phyloP scores from a whole-genome alignment of 2,329 filamentous ascomycete genomes.

The Aspergillus spinulosporus region DNA sequence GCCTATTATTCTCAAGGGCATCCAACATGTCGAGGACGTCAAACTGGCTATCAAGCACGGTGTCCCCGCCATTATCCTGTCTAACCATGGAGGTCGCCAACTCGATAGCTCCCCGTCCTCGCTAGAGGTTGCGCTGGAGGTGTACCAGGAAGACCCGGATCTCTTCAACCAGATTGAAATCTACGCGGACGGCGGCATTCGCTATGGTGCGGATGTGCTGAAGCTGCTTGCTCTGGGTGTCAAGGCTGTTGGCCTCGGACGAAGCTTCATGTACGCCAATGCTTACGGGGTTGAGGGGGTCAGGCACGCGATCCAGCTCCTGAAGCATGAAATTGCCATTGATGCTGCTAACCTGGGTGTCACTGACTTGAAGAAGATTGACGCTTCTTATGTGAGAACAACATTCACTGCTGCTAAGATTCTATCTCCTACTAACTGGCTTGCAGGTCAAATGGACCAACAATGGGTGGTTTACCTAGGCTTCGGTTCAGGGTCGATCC shows the following conservation, averaged over 20 bases:
- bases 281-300: conserved; percentile 26
- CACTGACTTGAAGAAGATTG: conserved; percentile 11
- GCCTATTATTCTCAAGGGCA: conserved; percentile 21
- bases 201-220: conserved; percentile 54
- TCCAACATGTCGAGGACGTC: conserved; percentile 22
- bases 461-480: conserved; percentile 10
- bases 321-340: conserved; percentile 18
- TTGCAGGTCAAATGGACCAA: conserved; percentile 13
- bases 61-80: conserved; percentile 47
- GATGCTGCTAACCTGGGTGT: conserved; percentile 14
- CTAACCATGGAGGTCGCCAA: conserved; percentile 3
- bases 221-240: conserved; percentile 55
- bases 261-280: conserved; percentile 26
- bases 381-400: conserved; percentile 14
- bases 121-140: conserved; percentile 52
- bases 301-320: conserved; percentile 7
- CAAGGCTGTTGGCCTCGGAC: conserved; percentile 53
- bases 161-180: conserved; percentile 51
- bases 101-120: conserved; percentile 51
- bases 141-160: conserved; percentile 51
- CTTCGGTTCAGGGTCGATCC: neutral
- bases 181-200: conserved; percentile 54
- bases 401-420: too few species aligned
- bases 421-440: neutral
- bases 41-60: conserved; percentile 20